A percentile compares a stretch with the other conserved stretches of the same genome.
Evolutionary conservation across 179 eudicot species (phyloP).

Genomic region (Carnegiea gigantea): DNA sequence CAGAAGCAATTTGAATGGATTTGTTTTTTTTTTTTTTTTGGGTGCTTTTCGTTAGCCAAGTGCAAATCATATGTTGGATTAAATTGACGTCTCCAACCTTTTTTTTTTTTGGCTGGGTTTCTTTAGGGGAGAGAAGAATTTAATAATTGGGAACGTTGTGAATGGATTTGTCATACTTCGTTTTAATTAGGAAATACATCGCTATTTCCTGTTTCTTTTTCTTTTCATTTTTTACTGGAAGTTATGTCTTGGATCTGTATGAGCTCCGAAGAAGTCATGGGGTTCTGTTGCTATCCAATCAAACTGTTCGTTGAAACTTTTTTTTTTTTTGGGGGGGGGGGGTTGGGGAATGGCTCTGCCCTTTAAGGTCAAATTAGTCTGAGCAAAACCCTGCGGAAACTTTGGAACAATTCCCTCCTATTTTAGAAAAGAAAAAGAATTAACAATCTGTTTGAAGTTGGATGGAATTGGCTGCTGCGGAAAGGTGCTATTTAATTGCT

Average conservation of each 20-base stretch:
- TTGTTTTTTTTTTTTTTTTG: neutral
- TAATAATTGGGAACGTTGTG: neutral
- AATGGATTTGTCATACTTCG: neutral
- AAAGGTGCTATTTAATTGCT: conserved; percentile 13
- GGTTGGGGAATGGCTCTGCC: neutral
- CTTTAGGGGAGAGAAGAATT: neutral
- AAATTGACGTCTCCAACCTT: neutral
- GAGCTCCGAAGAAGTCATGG: neutral
- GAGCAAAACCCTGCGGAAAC: conserved; percentile 2
- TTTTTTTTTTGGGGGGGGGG: neutral
- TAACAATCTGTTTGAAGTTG: neutral
- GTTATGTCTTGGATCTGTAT: conserved; percentile 1
- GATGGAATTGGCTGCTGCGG: conserved; percentile 23
- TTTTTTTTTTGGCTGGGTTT: neutral
- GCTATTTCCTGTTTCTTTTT: neutral
- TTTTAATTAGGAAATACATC: neutral
- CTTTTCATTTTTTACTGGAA: neutral
- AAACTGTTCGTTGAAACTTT: neutral
- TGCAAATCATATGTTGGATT: neutral
- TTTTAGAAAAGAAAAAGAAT: neutral
- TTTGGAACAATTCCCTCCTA: conserved; percentile 25
- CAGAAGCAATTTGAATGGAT: neutral
- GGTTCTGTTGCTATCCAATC: neutral
- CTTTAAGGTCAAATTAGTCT: conserved; percentile 19
- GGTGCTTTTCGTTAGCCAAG: neutral